Evolutionary conservation across 2,329 filamentous ascomycete genomes (phyloP).

Genomic region (Exophiala mesophila): DNA sequence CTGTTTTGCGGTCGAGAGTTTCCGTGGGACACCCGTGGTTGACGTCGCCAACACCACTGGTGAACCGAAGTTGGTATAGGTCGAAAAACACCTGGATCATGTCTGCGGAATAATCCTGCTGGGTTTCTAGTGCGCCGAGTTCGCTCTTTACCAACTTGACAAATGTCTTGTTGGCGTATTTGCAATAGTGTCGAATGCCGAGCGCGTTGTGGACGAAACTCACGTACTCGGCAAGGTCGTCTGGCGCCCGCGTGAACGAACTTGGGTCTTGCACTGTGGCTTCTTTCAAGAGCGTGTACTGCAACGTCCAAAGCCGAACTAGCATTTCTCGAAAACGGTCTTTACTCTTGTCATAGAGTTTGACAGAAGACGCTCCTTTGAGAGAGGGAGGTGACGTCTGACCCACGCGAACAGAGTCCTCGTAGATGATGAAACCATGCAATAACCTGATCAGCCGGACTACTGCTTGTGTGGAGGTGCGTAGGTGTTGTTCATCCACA

Average conservation of each 20-base stretch:
- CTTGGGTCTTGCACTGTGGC: constrained; percentile 63
- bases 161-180: constrained; percentile 78
- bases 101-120: constrained; percentile 81
- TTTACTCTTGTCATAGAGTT: constrained; percentile 47
- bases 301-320: constrained; percentile 78
- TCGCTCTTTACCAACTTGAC: constrained; percentile 85
- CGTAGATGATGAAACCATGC: constrained; percentile 73
- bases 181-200: constrained; percentile 80
- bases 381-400: constrained; percentile 58
- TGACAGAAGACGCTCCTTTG: constrained; percentile 43
- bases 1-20: constrained; percentile 72
- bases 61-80: constrained; percentile 73
- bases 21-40: constrained; percentile 79
- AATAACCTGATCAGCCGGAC: constrained; percentile 68
- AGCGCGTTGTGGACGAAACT: constrained; percentile 77
- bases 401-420: constrained; percentile 79
- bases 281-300: constrained; percentile 75
- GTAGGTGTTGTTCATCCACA: constrained; percentile 73
- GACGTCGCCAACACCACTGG: constrained; percentile 59
- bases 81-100: constrained; percentile 81
- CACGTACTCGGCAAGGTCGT: constrained; percentile 73
- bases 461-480: constrained; percentile 65
- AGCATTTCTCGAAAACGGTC: constrained; percentile 80
- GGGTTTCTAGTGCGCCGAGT: constrained; percentile 67
- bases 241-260: constrained; percentile 60